Percentiles rank a stretch among this genome's conserved stretches.
Conservation (phyloP, 805 yeast genomes). For the Lipomyces kockii region DNA sequence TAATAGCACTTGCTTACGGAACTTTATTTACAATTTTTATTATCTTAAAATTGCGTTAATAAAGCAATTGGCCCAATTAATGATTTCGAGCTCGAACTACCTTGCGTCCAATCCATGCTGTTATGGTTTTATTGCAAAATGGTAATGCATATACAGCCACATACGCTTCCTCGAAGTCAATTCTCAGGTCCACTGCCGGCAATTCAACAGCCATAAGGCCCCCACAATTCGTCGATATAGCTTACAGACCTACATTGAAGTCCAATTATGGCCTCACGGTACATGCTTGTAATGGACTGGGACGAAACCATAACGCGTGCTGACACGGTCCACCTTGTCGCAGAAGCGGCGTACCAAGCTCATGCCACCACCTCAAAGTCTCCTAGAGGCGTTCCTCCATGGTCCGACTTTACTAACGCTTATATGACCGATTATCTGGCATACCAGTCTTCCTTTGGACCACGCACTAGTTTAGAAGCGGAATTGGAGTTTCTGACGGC, state of each 20-base stretch:
- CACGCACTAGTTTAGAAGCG: constrained; percentile 6
- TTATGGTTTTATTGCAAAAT: too few species aligned
- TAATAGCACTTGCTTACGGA: background rate
- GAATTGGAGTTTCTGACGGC: constrained; percentile 22
- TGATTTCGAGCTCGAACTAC: background rate
- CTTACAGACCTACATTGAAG: background rate
- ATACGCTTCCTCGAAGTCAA: too few species aligned
- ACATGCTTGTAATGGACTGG: constrained; percentile 27
- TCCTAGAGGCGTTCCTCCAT: constrained; percentile 10
- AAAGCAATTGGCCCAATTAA: background rate
- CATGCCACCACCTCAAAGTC: background rate
- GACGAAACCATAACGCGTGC: constrained; percentile 38
- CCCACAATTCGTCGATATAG: background rate
- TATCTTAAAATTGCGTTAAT: too few species aligned
- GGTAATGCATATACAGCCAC: too few species aligned
- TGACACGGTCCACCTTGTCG: constrained; percentile 35
- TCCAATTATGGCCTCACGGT: background rate
- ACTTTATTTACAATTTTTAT: background rate
- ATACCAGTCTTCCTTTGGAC: background rate
- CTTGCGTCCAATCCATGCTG: background rate
- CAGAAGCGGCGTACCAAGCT: constrained; percentile 33
- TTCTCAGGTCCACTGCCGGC: too few species aligned
- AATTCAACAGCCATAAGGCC: too few species aligned
- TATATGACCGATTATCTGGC: constrained; percentile 31
- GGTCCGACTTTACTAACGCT: constrained; percentile 28